Base-by-base conservation (phyloP, 1,139 yeast species). In the Candida pseudocylindracea region DNA sequence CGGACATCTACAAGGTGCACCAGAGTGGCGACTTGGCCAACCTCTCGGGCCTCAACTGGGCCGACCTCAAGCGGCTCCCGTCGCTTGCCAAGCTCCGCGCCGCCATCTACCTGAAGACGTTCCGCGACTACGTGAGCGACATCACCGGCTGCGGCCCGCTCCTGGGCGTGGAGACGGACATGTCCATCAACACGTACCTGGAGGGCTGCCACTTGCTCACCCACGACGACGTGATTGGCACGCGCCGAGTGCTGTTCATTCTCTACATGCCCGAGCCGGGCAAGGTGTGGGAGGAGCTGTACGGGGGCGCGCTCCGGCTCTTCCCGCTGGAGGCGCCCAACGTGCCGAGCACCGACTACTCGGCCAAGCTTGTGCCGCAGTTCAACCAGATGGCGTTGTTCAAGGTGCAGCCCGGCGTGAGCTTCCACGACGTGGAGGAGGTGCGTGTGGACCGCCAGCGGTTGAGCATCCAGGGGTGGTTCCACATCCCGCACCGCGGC, bases 401-500 rank as follows among this genome's bases (percentile, higher is more conserved):
- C 60, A 75, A 79, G 2, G 96, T 91, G 8, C 92, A 83, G 47
- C 98, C 98, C 1, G 99, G 98, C 1, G 65, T 75, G 33, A 78
- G 93, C 2, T 91, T 88, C 60, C 99, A 91, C 49, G 98, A 91
- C 43, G 99, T 91, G 8, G 98, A 91, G 52, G 98, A 91, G 49
- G 98, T 91, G 2, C 67, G 75, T 39, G 93, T 73, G 2, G 92
- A 83, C 44, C 79, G 73, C 46, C 92, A 83, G 40, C 63, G 99
- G 44, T 57, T 88, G 32, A 78, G 94, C 1, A 80, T 91, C 38
- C 94, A 88, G 46, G 99, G 99, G 0, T 91, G 99, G 99, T 91
- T 88, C 49, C 99, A 91, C 49, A 80, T 85, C 33, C 98, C 98
- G 2, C 98, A 88, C 48, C 59, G 57, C 8, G 95, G 93, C 10